Evolutionary conservation across 306 rosid genomes (phyloP).

Genomic region (Fragaria vesca): DNA sequence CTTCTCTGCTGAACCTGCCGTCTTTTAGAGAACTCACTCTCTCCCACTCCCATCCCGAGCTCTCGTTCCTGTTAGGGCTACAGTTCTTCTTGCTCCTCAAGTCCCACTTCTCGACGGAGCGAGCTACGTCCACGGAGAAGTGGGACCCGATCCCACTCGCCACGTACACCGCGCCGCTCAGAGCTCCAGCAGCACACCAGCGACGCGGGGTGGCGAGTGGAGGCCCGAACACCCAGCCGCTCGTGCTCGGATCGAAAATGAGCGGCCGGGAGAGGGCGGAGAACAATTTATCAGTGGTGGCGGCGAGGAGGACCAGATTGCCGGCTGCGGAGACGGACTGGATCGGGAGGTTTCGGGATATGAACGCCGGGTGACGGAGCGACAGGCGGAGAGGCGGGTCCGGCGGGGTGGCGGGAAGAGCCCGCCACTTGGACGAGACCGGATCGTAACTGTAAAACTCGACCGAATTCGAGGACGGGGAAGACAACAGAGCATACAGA

Average conservation of each 20-base stretch:
- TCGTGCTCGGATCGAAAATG: slow-evolving; percentile 45
- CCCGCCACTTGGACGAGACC: slow-evolving; percentile 45
- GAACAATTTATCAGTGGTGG: slow-evolving; percentile 47
- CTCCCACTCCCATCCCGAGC: slow-evolving; percentile 44
- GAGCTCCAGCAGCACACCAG: slow-evolving; percentile 70
- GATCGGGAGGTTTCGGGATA: slow-evolving; percentile 65
- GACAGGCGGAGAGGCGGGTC: slow-evolving; percentile 45
- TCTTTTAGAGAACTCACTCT: slow-evolving; percentile 40
- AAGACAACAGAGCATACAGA: not conserved
- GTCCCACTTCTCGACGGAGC: slow-evolving; percentile 55
- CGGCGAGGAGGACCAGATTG: slow-evolving; percentile 68
- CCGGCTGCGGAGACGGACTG: slow-evolving; percentile 59
- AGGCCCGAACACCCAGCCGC: slow-evolving; percentile 52
- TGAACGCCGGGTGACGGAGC: slow-evolving; percentile 80
- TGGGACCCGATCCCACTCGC: slow-evolving; percentile 79
- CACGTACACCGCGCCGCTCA: slow-evolving; percentile 37
- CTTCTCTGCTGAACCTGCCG: slow-evolving; percentile 72
- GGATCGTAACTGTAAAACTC: slow-evolving; percentile 60
- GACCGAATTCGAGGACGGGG: not conserved
- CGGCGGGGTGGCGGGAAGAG: slow-evolving; percentile 48
- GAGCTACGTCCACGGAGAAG: slow-evolving; percentile 54
- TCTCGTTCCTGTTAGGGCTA: not conserved
- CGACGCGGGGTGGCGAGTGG: slow-evolving; percentile 54
- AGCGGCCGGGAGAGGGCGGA: slow-evolving; percentile 71
- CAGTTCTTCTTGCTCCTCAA: not conserved